Evolutionary conservation across 495 filamentous ascomycete species (phyloP), one percentile per base, ranked within the genome.

Genomic region (Penicillium salamii): DNA sequence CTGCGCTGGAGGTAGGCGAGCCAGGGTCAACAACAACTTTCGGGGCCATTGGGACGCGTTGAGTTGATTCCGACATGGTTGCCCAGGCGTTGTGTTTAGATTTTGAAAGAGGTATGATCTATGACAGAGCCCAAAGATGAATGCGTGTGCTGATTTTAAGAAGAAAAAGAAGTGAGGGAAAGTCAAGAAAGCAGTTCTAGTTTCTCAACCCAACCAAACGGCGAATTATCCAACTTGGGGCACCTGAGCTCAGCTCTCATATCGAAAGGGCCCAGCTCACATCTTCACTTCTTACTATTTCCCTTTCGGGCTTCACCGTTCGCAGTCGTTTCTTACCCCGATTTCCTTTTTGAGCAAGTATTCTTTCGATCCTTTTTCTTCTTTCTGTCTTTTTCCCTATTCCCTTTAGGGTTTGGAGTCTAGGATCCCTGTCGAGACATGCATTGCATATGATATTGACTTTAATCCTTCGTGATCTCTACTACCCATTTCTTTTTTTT

Each of bases 1-100:
- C 29, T 38, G 57, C 61, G 32, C 58, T 66, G 1, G 54, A 50
- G 15, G 41, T 54, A 9, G 47, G 24, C 12, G 60, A 49, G 19
- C 36, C 53, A 2, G 31, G 42, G 8, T 41, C 42, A 3, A 61
- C 45, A 37, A 52, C 39, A 17, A 54, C 62, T 11, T 58, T 41
- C 14, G 62, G 58, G 7, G 68, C 65, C 23, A 55, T 52, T 13
- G 63, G 39, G 20, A 63, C 36, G 11, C 58, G 31, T 31, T 62
- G 52, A 15, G 54, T 48, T 50, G 68, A 47, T 43, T 66, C 63
- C 12, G 64, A 66, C 65, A 68, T 67, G 54, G 35, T 26, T 26
- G 23, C 3, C 23, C 8, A 8, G 8, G 23, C n/a, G n/a, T n/a
- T n/a, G n/a, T n/a, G n/a, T n/a, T n/a, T n/a, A n/a, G n/a, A n/a